phyloP scores from a whole-genome alignment of 2,329 filamentous ascomycete genomes.

The Orbilia blumenaviensis region DNA sequence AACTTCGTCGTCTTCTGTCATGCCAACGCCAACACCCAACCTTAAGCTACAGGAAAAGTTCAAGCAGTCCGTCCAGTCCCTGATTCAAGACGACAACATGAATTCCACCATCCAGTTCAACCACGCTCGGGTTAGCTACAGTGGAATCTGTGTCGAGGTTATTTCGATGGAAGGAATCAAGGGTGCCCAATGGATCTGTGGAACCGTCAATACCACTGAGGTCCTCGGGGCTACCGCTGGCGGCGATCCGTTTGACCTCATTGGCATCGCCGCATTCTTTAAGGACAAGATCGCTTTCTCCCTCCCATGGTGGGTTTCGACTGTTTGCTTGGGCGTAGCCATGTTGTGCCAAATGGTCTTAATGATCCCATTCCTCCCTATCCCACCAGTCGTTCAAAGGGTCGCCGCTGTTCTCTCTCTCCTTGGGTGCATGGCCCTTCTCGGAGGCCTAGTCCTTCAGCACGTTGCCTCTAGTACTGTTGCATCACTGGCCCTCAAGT shows the following conservation, averaged over 20 bases:
- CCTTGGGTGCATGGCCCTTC: constrained; percentile 50
- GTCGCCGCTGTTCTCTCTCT: constrained; percentile 48
- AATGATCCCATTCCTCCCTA: constrained; percentile 55
- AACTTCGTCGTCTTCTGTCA: constrained; percentile 10
- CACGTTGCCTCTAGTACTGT: constrained; percentile 56
- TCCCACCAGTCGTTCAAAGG: constrained; percentile 55
- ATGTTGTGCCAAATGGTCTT: constrained; percentile 55
- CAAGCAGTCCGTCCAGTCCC: constrained; percentile 30
- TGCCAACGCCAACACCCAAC: constrained; percentile 30
- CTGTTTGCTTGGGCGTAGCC: constrained; percentile 49
- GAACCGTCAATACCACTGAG: constrained; percentile 47
- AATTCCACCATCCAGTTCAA: constrained; percentile 53
- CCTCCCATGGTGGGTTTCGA: constrained; percentile 56
- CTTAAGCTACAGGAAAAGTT: constrained; percentile 47
- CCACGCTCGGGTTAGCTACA: constrained; percentile 56
- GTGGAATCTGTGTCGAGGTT: constrained; percentile 57
- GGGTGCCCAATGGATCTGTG: constrained; percentile 49
- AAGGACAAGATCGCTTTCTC: constrained; percentile 56
- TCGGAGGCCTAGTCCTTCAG: constrained; percentile 56
- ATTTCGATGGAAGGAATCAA: constrained; percentile 54
- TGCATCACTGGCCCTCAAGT: constrained; percentile 52
- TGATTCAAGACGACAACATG: constrained; percentile 47
- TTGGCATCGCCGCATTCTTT: constrained; percentile 56
- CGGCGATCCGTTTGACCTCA: constrained; percentile 57
- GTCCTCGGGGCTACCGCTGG: constrained; percentile 53